A percentile compares a stretch with the other conserved stretches of the same genome.
Conservation (phyloP, 257 asterid genomes). For the Plantago elongata region DNA sequence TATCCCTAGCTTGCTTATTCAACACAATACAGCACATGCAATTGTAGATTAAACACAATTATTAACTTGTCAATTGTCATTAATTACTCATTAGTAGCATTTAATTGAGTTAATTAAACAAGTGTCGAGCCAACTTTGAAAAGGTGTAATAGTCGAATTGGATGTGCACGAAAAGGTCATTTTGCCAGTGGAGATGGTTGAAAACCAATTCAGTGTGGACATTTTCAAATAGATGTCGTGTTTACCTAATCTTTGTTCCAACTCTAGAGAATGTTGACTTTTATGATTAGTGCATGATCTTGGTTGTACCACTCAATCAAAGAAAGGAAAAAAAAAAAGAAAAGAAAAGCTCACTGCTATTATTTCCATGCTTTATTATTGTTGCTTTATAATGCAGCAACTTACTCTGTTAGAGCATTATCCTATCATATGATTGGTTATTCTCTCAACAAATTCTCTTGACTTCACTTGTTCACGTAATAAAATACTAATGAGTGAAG, state of each 20-base stretch:
- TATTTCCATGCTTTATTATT: too few relatives aligned
- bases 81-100: neutral
- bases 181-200: constrained; percentile 2
- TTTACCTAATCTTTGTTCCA: constrained; percentile 1
- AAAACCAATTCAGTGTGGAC: neutral
- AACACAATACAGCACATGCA: too few relatives aligned
- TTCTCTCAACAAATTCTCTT: too few relatives aligned
- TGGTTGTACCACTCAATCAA: neutral
- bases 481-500: too few relatives aligned
- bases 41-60: neutral
- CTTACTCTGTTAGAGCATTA: too few relatives aligned
- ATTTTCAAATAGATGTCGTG: neutral
- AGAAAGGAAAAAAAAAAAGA: too few relatives aligned
- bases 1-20: too few relatives aligned
- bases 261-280: constrained; percentile 1
- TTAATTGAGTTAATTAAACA: neutral
- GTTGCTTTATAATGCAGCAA: too few relatives aligned
- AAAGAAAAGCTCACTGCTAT: too few relatives aligned
- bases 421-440: too few relatives aligned
- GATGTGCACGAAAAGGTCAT: neutral
- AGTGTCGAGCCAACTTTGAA: neutral
- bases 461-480: too few relatives aligned
- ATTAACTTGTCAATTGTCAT: constrained; percentile 3
- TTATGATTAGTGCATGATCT: neutral
- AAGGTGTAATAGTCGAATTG: neutral